Conservation (phyloP, 805 yeast species). For the Pichia cephalocereana region DNA sequence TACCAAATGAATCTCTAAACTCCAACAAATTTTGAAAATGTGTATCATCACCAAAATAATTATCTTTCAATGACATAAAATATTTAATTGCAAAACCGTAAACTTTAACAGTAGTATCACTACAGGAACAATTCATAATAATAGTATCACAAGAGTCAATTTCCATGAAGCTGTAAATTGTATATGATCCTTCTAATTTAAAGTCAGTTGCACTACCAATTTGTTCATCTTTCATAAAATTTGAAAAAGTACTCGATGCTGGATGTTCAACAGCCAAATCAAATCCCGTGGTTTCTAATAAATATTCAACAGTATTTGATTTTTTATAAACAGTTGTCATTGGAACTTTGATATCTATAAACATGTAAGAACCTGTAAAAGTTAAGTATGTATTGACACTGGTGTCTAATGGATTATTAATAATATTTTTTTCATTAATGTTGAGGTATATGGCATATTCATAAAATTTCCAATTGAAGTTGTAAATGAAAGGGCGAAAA, state of each 20-base stretch:
- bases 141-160: conserved; percentile 63
- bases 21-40: conserved; percentile 85
- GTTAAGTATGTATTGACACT: conserved; percentile 71
- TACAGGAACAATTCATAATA: conserved; percentile 54
- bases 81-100: conserved; percentile 77
- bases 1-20: conserved; percentile 32
- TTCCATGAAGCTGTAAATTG: conserved; percentile 49
- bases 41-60: conserved; percentile 82
- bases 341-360: conserved; percentile 47
- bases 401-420: conserved; percentile 81
- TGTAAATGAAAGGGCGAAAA: conserved; percentile 65
- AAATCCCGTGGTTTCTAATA: conserved; percentile 46
- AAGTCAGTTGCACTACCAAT: conserved; percentile 66
- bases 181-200: conserved; percentile 53
- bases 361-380: conserved; percentile 53
- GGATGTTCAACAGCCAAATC: conserved; percentile 67
- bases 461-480: conserved; percentile 47
- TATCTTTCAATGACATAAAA: conserved; percentile 68
- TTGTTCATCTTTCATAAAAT: conserved; percentile 52
- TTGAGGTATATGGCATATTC: conserved; percentile 60
- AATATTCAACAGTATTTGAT: conserved; percentile 42
- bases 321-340: conserved; percentile 42
- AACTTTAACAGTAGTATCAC: conserved; percentile 55
- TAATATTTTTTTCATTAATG: conserved; percentile 80
- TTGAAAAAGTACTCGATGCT: conserved; percentile 81